Conservation (phyloP, 2,329 filamentous ascomycete genomes). For the Paracorniculantispora psalliotae region DNA sequence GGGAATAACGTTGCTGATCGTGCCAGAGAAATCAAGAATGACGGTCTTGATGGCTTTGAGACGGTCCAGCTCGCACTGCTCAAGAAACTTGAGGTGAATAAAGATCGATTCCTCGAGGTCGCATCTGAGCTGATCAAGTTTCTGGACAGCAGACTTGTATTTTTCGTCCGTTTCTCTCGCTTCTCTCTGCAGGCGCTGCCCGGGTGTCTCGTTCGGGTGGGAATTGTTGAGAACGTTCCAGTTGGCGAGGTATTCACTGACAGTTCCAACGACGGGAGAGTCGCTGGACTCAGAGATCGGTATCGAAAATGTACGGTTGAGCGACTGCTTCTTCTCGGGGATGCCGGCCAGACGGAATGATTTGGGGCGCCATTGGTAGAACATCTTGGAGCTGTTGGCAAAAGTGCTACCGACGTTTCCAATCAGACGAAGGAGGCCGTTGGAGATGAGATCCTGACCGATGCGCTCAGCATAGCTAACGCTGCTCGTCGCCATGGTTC, state of each 20-base stretch:
- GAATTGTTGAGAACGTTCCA: conserved; percentile 85
- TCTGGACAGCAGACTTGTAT: conserved; percentile 82
- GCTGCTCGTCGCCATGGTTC: conserved; percentile 75
- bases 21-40: conserved; percentile 93
- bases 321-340: conserved; percentile 75
- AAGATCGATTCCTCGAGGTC: conserved; percentile 94
- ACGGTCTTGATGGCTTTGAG: conserved; percentile 98
- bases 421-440: conserved; percentile 83
- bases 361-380: conserved; percentile 94
- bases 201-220: conserved; percentile 88
- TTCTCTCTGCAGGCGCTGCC: conserved; percentile 81
- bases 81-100: conserved; percentile 88
- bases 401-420: conserved; percentile 95
- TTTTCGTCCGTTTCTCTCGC: conserved; percentile 86
- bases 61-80: conserved; percentile 92
- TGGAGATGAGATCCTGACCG: conserved; percentile 82
- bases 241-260: conserved; percentile 82
- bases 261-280: conserved; percentile 73
- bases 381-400: conserved; percentile 95
- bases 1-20: conserved; percentile 96
- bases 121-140: conserved; percentile 85
- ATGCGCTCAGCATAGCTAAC: conserved; percentile 91
- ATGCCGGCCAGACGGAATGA: conserved; percentile 83
- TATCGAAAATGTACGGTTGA: conserved; percentile 71
- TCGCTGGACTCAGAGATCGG: conserved; percentile 55